A percentile compares a stretch with the other conserved stretches of the same genome.
phyloP scores from a whole-genome alignment of 2,329 filamentous ascomycete species.

The Alternaria sp. region DNA sequence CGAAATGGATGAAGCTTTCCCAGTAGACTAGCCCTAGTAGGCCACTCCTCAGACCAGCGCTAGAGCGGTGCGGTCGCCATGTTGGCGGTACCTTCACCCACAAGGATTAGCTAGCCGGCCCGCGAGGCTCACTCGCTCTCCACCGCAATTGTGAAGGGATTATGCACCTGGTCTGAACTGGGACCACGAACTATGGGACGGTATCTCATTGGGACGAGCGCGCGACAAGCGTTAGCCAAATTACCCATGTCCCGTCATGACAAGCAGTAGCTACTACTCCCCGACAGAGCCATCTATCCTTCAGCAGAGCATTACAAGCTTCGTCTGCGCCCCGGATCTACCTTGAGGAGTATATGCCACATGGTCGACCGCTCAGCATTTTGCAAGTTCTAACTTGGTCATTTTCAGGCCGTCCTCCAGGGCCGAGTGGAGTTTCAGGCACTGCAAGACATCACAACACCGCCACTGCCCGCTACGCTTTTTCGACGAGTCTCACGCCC shows the following conservation, averaged over 20 bases:
- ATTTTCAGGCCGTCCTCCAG: slow-evolving; percentile 36
- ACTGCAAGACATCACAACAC: slow-evolving; percentile 49
- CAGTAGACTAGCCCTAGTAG: slow-evolving; percentile 34
- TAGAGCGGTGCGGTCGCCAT: slow-evolving; percentile 42
- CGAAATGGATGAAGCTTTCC: slow-evolving; percentile 30
- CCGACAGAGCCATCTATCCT: slow-evolving; percentile 34
- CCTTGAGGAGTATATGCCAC: slow-evolving; percentile 21
- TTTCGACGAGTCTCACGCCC: slow-evolving; percentile 37
- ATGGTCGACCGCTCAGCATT: slow-evolving; percentile 22
- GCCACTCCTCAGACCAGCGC: slow-evolving; percentile 37
- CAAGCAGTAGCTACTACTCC: slow-evolving; percentile 26
- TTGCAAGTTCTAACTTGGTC: slow-evolving; percentile 39
- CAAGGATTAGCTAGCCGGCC: slow-evolving; percentile 41
- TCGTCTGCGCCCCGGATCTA: slow-evolving; percentile 43
- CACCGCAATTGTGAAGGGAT: slow-evolving; percentile 47
- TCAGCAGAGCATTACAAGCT: slow-evolving; percentile 36
- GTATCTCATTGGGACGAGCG: slow-evolving; percentile 36
- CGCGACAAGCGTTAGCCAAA: slow-evolving; percentile 38
- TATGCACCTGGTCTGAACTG: slow-evolving; percentile 44
- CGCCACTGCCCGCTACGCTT: slow-evolving; percentile 49
- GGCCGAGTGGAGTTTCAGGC: slow-evolving; percentile 40
- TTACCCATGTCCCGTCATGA: slow-evolving; percentile 29
- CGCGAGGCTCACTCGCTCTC: slow-evolving; percentile 47
- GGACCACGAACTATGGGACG: slow-evolving; percentile 34
- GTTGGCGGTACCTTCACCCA: slow-evolving; percentile 37